phyloP scores from a whole-genome alignment of 495 filamentous ascomycete species.

The Bacidia gigantensis region DNA sequence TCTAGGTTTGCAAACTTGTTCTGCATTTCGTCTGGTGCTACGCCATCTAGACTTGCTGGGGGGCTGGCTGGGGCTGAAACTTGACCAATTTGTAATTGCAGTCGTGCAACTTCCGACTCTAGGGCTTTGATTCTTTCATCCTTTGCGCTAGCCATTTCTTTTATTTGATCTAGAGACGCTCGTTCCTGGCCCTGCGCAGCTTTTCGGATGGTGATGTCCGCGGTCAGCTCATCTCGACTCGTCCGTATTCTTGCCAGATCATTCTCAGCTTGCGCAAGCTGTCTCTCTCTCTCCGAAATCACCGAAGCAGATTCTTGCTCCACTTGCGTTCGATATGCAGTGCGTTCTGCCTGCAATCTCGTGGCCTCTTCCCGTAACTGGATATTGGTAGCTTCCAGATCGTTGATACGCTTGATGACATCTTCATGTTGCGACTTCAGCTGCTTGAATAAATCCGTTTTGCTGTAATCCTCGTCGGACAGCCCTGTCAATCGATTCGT shows the following conservation, averaged over 20 bases:
- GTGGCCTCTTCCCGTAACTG: constrained; percentile 73
- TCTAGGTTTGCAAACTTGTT: constrained; percentile 58
- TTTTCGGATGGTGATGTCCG: constrained; percentile 69
- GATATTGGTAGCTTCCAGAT: constrained; percentile 77
- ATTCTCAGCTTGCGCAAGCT: constrained; percentile 66
- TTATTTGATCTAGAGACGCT: constrained; percentile 49
- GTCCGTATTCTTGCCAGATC: constrained; percentile 75
- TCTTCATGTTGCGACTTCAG: constrained; percentile 85
- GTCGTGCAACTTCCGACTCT: constrained; percentile 65
- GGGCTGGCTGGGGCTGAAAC: constrained; percentile 28
- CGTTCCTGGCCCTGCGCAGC: constrained; percentile 64
- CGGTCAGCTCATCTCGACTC: constrained; percentile 66
- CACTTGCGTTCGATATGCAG: constrained; percentile 61
- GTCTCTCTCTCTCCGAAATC: constrained; percentile 62
- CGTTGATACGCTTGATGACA: constrained; percentile 77
- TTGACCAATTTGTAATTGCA: constrained; percentile 37
- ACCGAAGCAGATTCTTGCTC: constrained; percentile 61
- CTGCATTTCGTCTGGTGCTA: constrained; percentile 55
- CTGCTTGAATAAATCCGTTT: constrained; percentile 83
- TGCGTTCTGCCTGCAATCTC: constrained; percentile 71
- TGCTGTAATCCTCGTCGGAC: constrained; percentile 84
- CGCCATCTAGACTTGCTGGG: constrained; percentile 32
- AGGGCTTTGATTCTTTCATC: constrained; percentile 62
- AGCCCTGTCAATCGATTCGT: constrained; percentile 43
- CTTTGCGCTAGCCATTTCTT: constrained; percentile 63